Conservation (phyloP, 495 filamentous ascomycete species). For the Neurospora intermedia region DNA sequence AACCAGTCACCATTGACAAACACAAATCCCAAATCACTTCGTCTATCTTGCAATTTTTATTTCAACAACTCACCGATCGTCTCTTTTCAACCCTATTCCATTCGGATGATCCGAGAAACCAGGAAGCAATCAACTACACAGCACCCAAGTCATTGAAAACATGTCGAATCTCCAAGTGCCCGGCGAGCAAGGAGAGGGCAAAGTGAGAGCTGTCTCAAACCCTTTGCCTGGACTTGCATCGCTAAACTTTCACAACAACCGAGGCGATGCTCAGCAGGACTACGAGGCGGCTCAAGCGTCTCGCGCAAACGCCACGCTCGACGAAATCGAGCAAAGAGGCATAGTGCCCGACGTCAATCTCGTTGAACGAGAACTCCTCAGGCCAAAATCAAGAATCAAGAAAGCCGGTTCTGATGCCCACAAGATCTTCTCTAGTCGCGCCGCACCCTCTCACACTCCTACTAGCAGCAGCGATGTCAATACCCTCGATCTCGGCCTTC, state of each 20-base stretch:
- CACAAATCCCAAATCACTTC: not conserved
- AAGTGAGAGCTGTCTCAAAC: not conserved
- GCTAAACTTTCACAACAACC: not conserved
- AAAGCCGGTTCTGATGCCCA: not conserved
- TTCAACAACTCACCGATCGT: not conserved
- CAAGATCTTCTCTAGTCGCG: slow-evolving; percentile 4
- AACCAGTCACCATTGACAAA: not conserved
- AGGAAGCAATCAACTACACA: not conserved
- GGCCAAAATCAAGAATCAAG: not conserved
- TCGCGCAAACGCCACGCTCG: slow-evolving; percentile 10
- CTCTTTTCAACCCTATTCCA: not conserved
- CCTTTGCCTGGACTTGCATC: not conserved
- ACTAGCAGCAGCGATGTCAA: not conserved
- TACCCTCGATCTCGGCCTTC: not conserved
- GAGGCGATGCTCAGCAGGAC: not conserved
- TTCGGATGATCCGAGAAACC: not conserved
- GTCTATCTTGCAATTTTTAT: not conserved
- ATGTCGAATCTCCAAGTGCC: not conserved
- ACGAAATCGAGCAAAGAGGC: slow-evolving; percentile 14
- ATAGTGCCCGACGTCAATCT: slow-evolving; percentile 12
- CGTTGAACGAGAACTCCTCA: slow-evolving; percentile 1
- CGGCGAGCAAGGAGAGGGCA: not conserved
- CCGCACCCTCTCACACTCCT: not conserved
- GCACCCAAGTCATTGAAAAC: not conserved
- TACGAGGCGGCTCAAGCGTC: slow-evolving; percentile 3